phyloP scores from a whole-genome alignment of 768 basidiomycete species.

The Floccularia luteovirens region DNA sequence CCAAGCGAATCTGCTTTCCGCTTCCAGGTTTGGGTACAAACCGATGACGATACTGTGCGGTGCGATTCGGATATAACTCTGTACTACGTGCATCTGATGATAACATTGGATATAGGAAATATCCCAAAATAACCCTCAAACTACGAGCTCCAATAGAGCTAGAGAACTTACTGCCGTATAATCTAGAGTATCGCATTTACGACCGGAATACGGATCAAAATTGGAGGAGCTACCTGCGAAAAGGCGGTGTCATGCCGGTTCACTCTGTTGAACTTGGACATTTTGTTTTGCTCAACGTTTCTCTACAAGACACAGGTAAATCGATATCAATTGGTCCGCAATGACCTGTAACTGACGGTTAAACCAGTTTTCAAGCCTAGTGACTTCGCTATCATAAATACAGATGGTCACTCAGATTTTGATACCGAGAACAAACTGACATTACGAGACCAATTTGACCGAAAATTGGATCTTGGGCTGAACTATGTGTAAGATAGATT shows the following conservation, averaged over 20 bases:
- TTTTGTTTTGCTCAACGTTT: conserved; percentile 82
- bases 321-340: too few relatives aligned
- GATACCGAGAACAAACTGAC: conserved; percentile 68
- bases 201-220: conserved; percentile 94
- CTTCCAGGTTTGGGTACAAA: conserved; percentile 87
- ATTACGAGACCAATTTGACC: conserved; percentile 63
- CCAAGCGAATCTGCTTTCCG: conserved; percentile 84
- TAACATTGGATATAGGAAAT: conserved; percentile 41
- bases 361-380: conserved; percentile 79
- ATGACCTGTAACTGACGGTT: not conserved
- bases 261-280: conserved; percentile 92
- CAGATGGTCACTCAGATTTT: conserved; percentile 85
- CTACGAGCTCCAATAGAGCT: conserved; percentile 92
- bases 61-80: conserved; percentile 11
- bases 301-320: conserved; percentile 85
- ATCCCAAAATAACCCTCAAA: conserved; percentile 78
- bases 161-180: conserved; percentile 92
- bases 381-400: conserved; percentile 96
- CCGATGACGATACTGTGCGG: conserved; percentile 56
- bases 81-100: not conserved
- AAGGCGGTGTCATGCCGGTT: conserved; percentile 93
- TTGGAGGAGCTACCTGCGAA: conserved; percentile 88
- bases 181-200: conserved; percentile 92
- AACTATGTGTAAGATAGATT: conserved; percentile 73
- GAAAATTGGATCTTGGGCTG: conserved; percentile 75